Conservation (phyloP, 495 filamentous ascomycete species). For the Penicillium odoratum region DNA sequence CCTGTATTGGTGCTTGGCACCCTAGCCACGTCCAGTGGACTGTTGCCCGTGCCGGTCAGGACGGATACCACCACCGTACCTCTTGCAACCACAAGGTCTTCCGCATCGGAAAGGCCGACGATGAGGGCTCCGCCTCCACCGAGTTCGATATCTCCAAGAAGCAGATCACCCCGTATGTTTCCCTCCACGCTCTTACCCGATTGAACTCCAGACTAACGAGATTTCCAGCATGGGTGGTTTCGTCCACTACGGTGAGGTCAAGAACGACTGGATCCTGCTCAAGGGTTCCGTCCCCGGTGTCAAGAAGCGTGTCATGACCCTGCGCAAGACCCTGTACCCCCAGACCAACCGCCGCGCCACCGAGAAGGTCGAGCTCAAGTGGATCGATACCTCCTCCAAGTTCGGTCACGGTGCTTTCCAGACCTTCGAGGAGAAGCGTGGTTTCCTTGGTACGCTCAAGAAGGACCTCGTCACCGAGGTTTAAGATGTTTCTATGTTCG, state of each 20-base stretch:
- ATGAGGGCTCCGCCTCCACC: conserved; percentile 88
- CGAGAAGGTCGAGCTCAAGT: conserved; percentile 99
- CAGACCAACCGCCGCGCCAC: conserved; percentile 92
- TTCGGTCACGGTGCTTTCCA: conserved; percentile 99
- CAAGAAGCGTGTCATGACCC: conserved; percentile 99
- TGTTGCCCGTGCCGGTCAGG: conserved; percentile 99
- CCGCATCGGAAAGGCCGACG: conserved; percentile 89
- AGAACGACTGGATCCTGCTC: conserved; percentile 98
- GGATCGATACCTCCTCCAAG: conserved; percentile 99
- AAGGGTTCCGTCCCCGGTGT: conserved; percentile 97
- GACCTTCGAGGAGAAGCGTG: conserved; percentile 96
- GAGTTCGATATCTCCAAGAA: conserved; percentile 99
- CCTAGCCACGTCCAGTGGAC: conserved; percentile 99
- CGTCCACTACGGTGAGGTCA: conserved; percentile 98
- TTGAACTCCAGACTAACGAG: conserved; percentile 29
- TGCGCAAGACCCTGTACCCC: conserved; percentile 98
- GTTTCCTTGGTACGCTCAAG: conserved; percentile 97
- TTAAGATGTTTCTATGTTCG: conserved; percentile 58
- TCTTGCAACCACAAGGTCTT: conserved; percentile 99
- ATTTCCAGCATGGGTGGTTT: conserved; percentile 87
- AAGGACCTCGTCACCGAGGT: conserved; percentile 82
- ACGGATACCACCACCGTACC: conserved; percentile 99
- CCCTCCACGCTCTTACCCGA: background rate
- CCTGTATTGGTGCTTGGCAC: conserved; percentile 99
- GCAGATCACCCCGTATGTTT: conserved; percentile 95